Percentiles rank a stretch among this genome's conserved stretches.
Evolutionary conservation across 306 rosid genomes (phyloP).

Genomic region (Lupinus albus): DNA sequence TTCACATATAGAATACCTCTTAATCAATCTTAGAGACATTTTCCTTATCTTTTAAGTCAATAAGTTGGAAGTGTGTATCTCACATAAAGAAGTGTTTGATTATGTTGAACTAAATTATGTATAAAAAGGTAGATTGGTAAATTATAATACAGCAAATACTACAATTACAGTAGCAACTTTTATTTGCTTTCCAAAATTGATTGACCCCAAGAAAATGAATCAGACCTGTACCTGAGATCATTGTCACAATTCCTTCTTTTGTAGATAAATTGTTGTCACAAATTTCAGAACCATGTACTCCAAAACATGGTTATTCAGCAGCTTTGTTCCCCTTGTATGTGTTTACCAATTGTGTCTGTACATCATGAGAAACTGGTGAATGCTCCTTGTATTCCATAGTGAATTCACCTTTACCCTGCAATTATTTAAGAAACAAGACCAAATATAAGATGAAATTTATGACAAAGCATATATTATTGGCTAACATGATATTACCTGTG

Average conservation of each 20-base stretch:
- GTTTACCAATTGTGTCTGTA: constrained; percentile 77
- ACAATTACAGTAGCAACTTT: constrained; percentile 24
- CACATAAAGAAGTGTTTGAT: too few species aligned
- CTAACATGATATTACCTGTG: constrained; percentile 61
- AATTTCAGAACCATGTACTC: constrained; percentile 32
- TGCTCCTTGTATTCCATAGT: constrained; percentile 99
- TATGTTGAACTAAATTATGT: neutral
- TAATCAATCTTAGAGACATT: too few species aligned
- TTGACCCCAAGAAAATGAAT: constrained; percentile 37
- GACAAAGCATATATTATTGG: neutral
- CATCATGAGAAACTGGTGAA: constrained; percentile 78
- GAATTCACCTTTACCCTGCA: constrained; percentile 98
- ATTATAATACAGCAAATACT: constrained; percentile 29
- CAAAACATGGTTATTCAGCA: constrained; percentile 49
- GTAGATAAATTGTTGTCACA: constrained; percentile 29
- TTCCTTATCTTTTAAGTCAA: too few species aligned
- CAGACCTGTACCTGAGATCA: constrained; percentile 28
- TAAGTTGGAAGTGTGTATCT: too few species aligned
- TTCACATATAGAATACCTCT: too few species aligned
- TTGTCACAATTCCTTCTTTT: constrained; percentile 38
- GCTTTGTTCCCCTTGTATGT: constrained; percentile 67
- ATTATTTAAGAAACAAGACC: constrained; percentile 1
- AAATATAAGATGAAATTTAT: neutral
- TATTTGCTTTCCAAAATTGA: constrained; percentile 57
- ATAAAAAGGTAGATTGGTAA: neutral